Conservation (phyloP, 2,329 filamentous ascomycete species). For the Apiospora sp. region DNA sequence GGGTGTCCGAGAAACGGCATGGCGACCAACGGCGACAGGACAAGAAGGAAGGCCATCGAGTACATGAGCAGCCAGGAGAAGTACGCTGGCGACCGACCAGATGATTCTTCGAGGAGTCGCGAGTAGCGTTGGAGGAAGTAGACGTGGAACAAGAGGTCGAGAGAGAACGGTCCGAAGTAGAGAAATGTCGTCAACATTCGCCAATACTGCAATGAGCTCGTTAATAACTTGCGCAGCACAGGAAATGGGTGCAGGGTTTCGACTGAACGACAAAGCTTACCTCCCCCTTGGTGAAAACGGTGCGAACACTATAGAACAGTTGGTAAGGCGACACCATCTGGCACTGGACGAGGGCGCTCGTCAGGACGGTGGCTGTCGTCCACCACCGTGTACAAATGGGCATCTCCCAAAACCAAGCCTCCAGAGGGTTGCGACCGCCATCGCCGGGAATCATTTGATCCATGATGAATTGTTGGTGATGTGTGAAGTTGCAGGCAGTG, state of each 20-base stretch:
- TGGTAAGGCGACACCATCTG: constrained; percentile 92
- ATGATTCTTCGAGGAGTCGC: constrained; percentile 91
- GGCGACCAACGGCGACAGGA: constrained; percentile 84
- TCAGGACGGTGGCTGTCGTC: constrained; percentile 91
- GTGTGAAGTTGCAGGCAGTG: background rate
- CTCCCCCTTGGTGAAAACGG: constrained; percentile 92
- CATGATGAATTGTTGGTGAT: constrained; percentile 47
- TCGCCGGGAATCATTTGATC: constrained; percentile 64
- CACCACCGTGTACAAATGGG: constrained; percentile 95
- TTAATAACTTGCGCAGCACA: constrained; percentile 19
- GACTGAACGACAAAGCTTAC: constrained; percentile 55
- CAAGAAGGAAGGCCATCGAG: constrained; percentile 79
- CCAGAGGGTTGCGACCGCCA: constrained; percentile 77
- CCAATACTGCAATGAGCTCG: constrained; percentile 76
- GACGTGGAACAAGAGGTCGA: constrained; percentile 96
- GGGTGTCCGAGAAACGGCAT: constrained; percentile 96
- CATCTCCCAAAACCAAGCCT: constrained; percentile 99
- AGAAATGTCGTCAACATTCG: constrained; percentile 94
- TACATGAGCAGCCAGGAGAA: constrained; percentile 96
- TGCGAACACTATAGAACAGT: constrained; percentile 94
- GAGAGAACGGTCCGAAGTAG: constrained; percentile 93
- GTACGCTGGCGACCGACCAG: constrained; percentile 88
- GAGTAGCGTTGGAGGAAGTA: constrained; percentile 98
- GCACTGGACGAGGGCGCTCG: constrained; percentile 90
- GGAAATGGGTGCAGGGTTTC: background rate